A percentile compares a stretch with the other conserved stretches of the same genome.
Evolutionary conservation across 83 land plant genomes (phyloP).

Genomic region (Picea engelmannii): DNA sequence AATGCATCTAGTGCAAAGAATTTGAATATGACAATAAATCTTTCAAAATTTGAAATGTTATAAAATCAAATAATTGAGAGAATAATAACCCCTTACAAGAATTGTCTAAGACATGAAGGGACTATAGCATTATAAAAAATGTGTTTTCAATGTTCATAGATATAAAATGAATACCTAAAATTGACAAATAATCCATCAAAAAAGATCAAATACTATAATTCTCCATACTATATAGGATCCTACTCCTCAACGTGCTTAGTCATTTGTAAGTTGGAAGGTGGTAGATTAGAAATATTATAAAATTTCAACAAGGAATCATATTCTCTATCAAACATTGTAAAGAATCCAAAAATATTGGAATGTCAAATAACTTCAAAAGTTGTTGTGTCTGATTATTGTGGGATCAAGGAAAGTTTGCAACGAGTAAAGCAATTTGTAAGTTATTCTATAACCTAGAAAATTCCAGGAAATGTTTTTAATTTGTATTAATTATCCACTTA

Average conservation of each 20-base stretch:
- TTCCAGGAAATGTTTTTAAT: neutral
- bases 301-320: constrained; percentile 4
- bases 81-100: constrained; percentile 30
- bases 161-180: no score
- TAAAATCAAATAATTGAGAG: constrained; percentile 34
- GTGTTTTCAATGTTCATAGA: no score
- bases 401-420: neutral
- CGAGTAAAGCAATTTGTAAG: neutral
- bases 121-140: constrained; percentile 2
- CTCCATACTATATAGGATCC: constrained; percentile 77
- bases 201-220: constrained; percentile 94
- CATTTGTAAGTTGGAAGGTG: constrained; percentile 92
- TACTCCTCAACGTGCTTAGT: constrained; percentile 58
- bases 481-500: neutral
- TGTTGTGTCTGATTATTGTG: neutral
- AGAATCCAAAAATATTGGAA: neutral
- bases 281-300: neutral
- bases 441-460: neutral
- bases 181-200: constrained; percentile 31
- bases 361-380: neutral
- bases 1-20: constrained; percentile 53
- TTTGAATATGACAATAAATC: constrained; percentile 41
- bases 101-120: constrained; percentile 43
- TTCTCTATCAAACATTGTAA: neutral
- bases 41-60: constrained; percentile 44